Evolutionary conservation across 306 rosid genomes (phyloP), one percentile per base, ranked within the genome.

Genomic region (Cicer arietinum): DNA sequence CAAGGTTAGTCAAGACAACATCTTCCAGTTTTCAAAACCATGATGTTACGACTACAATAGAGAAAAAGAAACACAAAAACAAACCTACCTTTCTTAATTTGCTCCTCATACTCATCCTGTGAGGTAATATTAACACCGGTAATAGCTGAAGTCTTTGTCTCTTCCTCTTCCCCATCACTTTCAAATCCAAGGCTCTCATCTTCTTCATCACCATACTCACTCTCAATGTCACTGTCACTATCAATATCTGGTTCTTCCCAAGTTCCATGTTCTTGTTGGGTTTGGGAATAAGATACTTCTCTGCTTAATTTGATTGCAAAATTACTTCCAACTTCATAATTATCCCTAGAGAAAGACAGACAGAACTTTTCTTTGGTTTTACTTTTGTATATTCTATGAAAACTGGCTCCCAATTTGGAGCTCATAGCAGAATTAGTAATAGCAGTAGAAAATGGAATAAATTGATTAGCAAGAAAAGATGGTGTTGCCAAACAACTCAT

Each of bases 221-320:
- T 85, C 22, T 90, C 96, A 45, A 88, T 84, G 41, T 77, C 90
- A 70, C 91, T 89, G 53, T 75, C 89, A 78, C 86, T 87, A 58
- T 85, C 90, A 81, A 80, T 78, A 51, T 91, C 96, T 12, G 96
- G 95, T 68, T 86, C 90, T 84, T 94, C 98, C 98, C 96, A 90
- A 75, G 80, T 67, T 77, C 82, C 89, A 60, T 20, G 56, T 20
- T 18, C 77, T 76, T 41, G 73, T 37, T 13, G 84, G 7, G 74
- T 78, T 73, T 68, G 74, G 30, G 65, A 74, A 30, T 74, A 52
- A 10, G 82, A 79, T 59, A 42, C 30, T 43, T 35, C 75, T 80
- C 65, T 83, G 67, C 78, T 54, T 10, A 84, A 58, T 82, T 77
- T 60, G 20, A 64, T 66, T 7, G 35, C 82, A 80, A 58, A 6